Conservation (phyloP, 208 protist genomes). For the Strigomonas oncopelti region DNA sequence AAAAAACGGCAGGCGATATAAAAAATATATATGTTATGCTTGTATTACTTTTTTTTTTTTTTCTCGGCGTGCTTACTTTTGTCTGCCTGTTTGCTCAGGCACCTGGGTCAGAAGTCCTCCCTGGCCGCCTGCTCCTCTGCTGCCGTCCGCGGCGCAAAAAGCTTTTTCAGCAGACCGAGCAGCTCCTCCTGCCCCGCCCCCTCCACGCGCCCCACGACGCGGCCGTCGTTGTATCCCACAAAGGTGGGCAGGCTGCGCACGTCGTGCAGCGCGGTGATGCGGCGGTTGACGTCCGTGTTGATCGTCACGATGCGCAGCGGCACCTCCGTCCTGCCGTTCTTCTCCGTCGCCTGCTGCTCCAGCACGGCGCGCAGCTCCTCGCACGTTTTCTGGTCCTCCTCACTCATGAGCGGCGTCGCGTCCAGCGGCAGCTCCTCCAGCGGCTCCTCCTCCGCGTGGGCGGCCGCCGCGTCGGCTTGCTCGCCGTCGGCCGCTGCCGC, state of each 20-base stretch:
- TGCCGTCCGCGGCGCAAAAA: background rate
- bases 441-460: background rate
- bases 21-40: background rate
- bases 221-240: constrained; percentile 68
- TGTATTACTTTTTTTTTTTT: background rate
- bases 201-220: constrained; percentile 66
- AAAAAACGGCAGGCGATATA: background rate
- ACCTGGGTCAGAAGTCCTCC: background rate
- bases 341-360: background rate
- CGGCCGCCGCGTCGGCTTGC: background rate
- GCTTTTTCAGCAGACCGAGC: constrained; percentile 29
- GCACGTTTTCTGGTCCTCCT: constrained; percentile 20
- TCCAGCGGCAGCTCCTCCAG: background rate
- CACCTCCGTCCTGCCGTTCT: constrained; percentile 15
- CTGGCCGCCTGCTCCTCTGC: background rate
- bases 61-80: no score
- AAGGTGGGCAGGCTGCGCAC: constrained; percentile 86
- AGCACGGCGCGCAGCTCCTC: constrained; percentile 21
- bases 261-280: constrained; percentile 75
- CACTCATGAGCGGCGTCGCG: constrained; percentile 12
- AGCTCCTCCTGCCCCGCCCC: constrained; percentile 61
- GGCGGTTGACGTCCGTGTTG: constrained; percentile 67
- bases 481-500: background rate
- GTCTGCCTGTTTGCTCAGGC: background rate
- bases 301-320: constrained; percentile 57